Evolutionary conservation across 106 monocot species (phyloP), one percentile per base, ranked within the genome.

Genomic region (Platanthera zijinensis): DNA sequence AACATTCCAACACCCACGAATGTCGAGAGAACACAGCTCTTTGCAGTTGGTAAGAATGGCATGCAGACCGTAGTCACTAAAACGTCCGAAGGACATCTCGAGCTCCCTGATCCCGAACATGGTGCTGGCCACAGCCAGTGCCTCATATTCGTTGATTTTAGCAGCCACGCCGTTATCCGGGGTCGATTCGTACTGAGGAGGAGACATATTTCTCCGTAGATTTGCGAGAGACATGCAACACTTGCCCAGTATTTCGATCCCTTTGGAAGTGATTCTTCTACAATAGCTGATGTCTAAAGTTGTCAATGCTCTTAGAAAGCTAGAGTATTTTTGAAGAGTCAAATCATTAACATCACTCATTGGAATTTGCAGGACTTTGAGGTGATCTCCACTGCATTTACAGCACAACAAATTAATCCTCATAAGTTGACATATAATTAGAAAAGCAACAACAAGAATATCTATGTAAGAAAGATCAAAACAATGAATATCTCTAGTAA

Each of bases 261-360:
- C 84, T 67, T 75, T 86, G 57, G 76, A 70, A 51, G 88, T 84
- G 77, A 92, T 82, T 5, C 77, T 76, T 6, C 76, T 70, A 69
- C 92, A 92, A 79, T 83, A 79, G 57, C 89, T 89, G 57, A 92
- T 89, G 81, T 89, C 86, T 13, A 92, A 72, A 12, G 75, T 51
- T 6, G 22, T 72, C 2, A 92, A 73, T 6, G 14, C 62, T 4
- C 80, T 59, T 18, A 92, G 77, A 10, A 66, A 77, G 67, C 51
- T 9, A 11, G 72, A 72, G 32, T 74, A 54, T 39, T 73, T 84
- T 50, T 74, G 72, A 17, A 88, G 50, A 3, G 50, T 78, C 5
- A 69, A 21, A 69, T 89, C 86, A 5, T 80, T 81, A 2, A 92
- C 74, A 1, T 76, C 83, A 25, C 89, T 89, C 85, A 83, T 83